These are phyloP conservation scores for Seminavis robusta DNA, from an alignment of 108 stramenopile genomes.

Conservation along the genomic window DNA sequence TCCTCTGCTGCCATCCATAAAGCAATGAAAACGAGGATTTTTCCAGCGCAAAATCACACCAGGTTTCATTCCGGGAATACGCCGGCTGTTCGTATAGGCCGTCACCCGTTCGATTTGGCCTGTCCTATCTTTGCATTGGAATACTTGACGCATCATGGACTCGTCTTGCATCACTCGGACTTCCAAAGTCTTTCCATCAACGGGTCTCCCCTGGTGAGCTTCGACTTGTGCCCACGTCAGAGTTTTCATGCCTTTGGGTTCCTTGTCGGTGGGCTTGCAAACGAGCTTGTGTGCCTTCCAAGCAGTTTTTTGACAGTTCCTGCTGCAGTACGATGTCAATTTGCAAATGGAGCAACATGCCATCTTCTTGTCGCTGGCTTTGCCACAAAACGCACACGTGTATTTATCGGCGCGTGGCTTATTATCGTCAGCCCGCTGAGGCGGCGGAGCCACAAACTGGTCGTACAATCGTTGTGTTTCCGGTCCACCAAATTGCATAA, in stretches of 20 bases:
- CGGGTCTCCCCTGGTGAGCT: conserved; percentile 18
- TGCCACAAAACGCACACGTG: conserved; percentile 31
- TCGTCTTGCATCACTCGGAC: conserved; percentile 29
- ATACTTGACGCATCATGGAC: conserved; percentile 25
- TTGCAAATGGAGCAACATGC: conserved; percentile 27
- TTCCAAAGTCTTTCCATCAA: conserved; percentile 24
- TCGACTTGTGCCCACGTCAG: conserved; percentile 39
- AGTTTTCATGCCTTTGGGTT: background rate
- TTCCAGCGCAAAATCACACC: conserved; percentile 27
- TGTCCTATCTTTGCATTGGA: conserved; percentile 29
- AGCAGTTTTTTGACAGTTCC: conserved; percentile 23
- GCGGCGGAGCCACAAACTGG: conserved; percentile 4
- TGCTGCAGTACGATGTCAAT: conserved; percentile 23
- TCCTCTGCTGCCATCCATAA: conserved; percentile 32
- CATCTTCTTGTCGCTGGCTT: conserved; percentile 18
- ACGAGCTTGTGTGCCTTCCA: conserved; percentile 38
- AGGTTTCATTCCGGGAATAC: conserved; percentile 20
- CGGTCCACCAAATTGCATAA: conserved; percentile 19
- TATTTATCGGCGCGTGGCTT: conserved; percentile 11
- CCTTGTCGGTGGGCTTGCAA: conserved; percentile 13
- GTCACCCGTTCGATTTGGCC: conserved; percentile 23
- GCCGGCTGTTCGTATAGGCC: conserved; percentile 21
- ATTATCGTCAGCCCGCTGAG: background rate
- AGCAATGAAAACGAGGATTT: conserved; percentile 37
- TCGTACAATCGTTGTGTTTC: conserved; percentile 26